Conservation (phyloP, 1,139 yeast species). For the Protomyces macrosporus region DNA sequence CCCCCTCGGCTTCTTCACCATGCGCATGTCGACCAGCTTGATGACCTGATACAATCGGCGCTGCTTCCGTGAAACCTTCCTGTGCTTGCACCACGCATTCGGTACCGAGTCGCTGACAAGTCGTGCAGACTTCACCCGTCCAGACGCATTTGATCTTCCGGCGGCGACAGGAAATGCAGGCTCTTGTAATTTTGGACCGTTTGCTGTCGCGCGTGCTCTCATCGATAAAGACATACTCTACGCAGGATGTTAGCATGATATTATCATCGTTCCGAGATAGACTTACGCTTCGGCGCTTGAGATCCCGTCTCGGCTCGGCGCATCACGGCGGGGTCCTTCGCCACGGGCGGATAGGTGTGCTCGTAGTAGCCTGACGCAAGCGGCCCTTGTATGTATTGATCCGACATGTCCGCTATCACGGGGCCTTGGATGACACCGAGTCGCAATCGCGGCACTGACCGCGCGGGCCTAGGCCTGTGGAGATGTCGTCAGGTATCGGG, state of each 20-base stretch:
- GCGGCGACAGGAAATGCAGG: conserved; percentile 19
- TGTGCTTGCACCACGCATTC: conserved; percentile 9
- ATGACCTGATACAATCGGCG: not conserved
- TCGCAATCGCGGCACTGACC: too few species aligned
- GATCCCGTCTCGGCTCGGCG: not conserved
- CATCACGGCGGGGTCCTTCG: not conserved
- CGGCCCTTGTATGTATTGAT: too few species aligned
- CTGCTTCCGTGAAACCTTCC: not conserved
- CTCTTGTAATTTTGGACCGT: conserved; percentile 21
- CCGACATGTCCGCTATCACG: too few species aligned
- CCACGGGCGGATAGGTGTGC: not conserved
- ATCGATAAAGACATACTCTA: conserved; percentile 24
- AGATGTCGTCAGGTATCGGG: too few species aligned
- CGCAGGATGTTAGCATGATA: not conserved
- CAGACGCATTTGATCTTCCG: conserved; percentile 15
- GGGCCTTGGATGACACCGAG: too few species aligned
- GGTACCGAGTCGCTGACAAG: conserved; percentile 15
- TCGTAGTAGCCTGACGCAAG: not conserved
- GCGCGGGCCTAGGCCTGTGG: too few species aligned
- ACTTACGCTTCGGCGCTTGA: conserved; percentile 3
- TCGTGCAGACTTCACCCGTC: conserved; percentile 3
- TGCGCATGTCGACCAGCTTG: not conserved
- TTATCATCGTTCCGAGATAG: not conserved
- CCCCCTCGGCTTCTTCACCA: not conserved
- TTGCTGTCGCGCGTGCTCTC: conserved; percentile 21